Conservation (phyloP, 2,329 filamentous ascomycete species). For the Gaeumannomyces sp. region DNA sequence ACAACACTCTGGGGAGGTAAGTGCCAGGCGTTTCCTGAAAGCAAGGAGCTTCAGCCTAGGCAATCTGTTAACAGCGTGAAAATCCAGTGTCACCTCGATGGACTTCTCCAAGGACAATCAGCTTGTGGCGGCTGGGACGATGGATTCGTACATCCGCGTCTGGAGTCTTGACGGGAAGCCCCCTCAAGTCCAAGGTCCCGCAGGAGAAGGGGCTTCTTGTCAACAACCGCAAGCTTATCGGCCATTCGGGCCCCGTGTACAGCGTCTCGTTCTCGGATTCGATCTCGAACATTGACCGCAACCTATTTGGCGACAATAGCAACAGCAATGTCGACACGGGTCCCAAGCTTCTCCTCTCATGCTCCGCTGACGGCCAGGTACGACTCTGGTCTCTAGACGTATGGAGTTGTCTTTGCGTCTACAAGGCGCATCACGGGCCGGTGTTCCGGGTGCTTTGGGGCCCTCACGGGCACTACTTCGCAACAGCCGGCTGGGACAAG, state of each 20-base stretch:
- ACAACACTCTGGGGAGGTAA: conserved; percentile 89
- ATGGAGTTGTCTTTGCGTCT: conserved; percentile 88
- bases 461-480: conserved; percentile 92
- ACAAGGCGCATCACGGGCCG: conserved; percentile 86
- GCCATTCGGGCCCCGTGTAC: conserved; percentile 86
- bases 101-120: conserved; percentile 91
- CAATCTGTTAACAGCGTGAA: conserved; percentile 15
- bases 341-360: conserved; percentile 72
- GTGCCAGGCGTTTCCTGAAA: conserved; percentile 21
- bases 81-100: conserved; percentile 71
- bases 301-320: conserved; percentile 49
- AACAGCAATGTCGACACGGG: conserved; percentile 33
- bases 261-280: conserved; percentile 77
- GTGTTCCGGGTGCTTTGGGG: conserved; percentile 87
- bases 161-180: conserved; percentile 86
- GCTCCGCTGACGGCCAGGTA: conserved; percentile 79
- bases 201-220: conserved; percentile 52
- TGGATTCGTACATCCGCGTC: conserved; percentile 91
- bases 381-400: conserved; percentile 89
- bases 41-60: background rate
- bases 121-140: conserved; percentile 81
- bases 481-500: conserved; percentile 80
- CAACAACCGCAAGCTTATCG: conserved; percentile 68
- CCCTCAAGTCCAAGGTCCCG: conserved; percentile 59
- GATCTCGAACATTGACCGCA: conserved; percentile 49